Evolutionary conservation across 225 moss, liverwort and hornwort species (phyloP), one percentile per base, ranked within the genome.

Genomic region (Pseudoscleropodium purum): DNA sequence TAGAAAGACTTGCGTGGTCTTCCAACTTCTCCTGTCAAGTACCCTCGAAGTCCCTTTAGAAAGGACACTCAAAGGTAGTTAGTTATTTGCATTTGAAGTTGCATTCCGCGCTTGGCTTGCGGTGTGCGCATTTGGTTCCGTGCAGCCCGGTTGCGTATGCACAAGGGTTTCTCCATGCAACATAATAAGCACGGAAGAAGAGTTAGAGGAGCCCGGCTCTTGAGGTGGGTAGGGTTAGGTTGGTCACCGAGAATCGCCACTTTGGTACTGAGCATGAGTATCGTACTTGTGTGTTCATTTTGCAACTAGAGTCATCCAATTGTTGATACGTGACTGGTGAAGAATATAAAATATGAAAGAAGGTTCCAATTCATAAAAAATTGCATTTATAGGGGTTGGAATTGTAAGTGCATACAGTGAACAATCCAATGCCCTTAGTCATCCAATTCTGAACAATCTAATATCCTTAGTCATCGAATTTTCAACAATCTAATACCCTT

Each of bases 391-490:
- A 4, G 2, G 47, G 11, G 4, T 19, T 51, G 31, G 12, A 49
- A 21, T 49, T 51, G 75, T 0, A 0, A 30, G 19, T 49, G 7
- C 4, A 7, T 11, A 4, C 31, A 10, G 75, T 0, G 0, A 75
- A 30, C 6, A 14, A 20, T 20, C 8, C 57, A 57, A 57, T 57
- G 57, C 20, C 57, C 57, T 56, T 56, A 56, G 10, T 59, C 59
- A 59, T 5, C 59, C 59, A 59, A 59, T 23, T 59, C 4, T 4
- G 1, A 59, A 23, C 59, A 59, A 23, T 59, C 21, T 4, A 23
- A 59, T 59, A 7, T 21, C 23, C 23, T 23, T 23, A 11, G 57
- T 59, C 57, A 59, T 1, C 21, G 3, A 59, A 23, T 59, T 59
- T 4, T 21, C 4, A 59, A 59, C 57, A 59, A 21, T 59, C 57